Evolutionary conservation across 129 eudicot genomes (phyloP).

Genomic region (Oenanthe sinensis): DNA sequence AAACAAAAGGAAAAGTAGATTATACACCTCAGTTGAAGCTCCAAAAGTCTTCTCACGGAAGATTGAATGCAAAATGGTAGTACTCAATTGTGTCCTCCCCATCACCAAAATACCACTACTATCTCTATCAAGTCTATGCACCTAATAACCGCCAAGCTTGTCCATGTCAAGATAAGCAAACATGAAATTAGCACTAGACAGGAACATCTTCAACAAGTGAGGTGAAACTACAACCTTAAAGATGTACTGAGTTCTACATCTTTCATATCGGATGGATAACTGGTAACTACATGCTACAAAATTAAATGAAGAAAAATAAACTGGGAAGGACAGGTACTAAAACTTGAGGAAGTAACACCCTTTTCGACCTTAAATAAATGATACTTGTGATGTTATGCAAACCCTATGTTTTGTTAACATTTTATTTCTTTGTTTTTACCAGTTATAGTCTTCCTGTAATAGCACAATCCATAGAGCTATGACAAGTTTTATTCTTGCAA

Average conservation of each 20-base stretch:
- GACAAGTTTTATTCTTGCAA: background rate
- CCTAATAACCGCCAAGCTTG: slow-evolving; percentile 55
- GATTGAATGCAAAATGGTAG: slow-evolving; percentile 75
- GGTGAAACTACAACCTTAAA: background rate
- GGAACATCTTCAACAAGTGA: background rate
- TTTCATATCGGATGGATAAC: background rate
- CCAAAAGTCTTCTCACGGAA: slow-evolving; percentile 85
- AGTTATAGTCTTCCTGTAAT: background rate
- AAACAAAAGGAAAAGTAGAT: slow-evolving; percentile 9
- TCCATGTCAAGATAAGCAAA: slow-evolving; percentile 25
- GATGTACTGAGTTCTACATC: background rate
- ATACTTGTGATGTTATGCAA: background rate
- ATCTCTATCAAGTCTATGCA: slow-evolving; percentile 99
- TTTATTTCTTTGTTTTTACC: background rate
- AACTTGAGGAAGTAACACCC: background rate
- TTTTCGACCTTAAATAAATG: too few species aligned
- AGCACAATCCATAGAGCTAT: background rate
- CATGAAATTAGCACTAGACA: slow-evolving; percentile 22
- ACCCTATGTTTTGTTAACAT: background rate
- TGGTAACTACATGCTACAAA: background rate
- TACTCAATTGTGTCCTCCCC: slow-evolving; percentile 89
- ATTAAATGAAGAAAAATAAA: background rate
- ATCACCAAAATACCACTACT: slow-evolving; percentile 92
- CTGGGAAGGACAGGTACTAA: background rate
- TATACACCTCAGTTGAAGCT: slow-evolving; percentile 52